Conservation (phyloP, 176 grass and related monocot species). For the Ampelocalamus luodianensis region DNA sequence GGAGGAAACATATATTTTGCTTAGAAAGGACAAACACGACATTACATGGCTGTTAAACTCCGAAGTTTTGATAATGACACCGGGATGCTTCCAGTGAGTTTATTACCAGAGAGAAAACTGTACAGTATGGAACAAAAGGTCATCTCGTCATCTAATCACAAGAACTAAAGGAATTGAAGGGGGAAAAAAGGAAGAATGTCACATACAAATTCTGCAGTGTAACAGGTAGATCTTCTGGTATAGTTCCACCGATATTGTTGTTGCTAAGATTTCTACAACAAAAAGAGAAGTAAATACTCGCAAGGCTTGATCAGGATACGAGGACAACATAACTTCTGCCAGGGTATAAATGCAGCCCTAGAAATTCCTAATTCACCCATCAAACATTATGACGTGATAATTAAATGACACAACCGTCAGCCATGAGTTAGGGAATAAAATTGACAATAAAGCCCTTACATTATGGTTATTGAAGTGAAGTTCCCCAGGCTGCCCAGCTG, state of each 20-base stretch:
- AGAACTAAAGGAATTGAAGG: constrained; percentile 11
- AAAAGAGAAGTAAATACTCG: constrained; percentile 33
- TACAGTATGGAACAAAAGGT: constrained; percentile 30
- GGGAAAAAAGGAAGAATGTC: constrained; percentile 29
- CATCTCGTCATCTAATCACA: constrained; percentile 23
- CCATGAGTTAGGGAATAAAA: constrained; percentile 24
- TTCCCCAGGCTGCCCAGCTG: constrained; percentile 64
- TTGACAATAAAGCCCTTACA: constrained; percentile 51
- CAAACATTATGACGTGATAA: constrained; percentile 26
- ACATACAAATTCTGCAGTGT: constrained; percentile 86
- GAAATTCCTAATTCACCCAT: constrained; percentile 11
- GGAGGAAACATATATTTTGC: neutral
- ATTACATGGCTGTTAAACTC: constrained; percentile 83
- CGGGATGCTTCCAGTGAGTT: constrained; percentile 97
- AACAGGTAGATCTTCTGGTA: constrained; percentile 80
- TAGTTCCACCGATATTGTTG: constrained; percentile 76
- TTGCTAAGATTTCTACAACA: constrained; percentile 87
- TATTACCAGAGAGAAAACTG: constrained; percentile 97
- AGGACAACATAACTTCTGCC: constrained; percentile 18
- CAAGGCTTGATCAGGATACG: constrained; percentile 2
- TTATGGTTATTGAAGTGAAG: constrained; percentile 71
- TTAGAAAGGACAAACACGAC: constrained; percentile 29
- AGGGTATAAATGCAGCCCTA: constrained; percentile 9
- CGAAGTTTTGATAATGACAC: constrained; percentile 73
- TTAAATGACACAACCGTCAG: constrained; percentile 32